Base-by-base conservation (phyloP, 2,329 filamentous ascomycete species). In the Epichloe amarillans region DNA sequence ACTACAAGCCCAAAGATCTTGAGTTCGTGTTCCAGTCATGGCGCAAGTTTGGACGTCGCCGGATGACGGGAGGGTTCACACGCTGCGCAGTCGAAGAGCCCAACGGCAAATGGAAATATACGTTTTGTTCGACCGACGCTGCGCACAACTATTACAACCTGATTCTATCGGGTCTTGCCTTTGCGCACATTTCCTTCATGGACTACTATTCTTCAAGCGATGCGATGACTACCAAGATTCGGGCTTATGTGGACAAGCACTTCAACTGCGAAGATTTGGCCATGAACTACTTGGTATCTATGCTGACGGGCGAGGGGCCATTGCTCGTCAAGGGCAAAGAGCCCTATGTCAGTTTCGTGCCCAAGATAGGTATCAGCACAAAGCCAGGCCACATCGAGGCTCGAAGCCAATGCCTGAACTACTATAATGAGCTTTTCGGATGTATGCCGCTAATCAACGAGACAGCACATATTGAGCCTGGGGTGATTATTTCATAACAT, bases 191-290 rank as follows among this genome's bases (percentile, higher is more conserved):
- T 19, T 61, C 64, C 3, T 64, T 69, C 41, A 57, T 70, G 46
- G 67, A 69, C 48, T 67, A 63, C 50, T 69, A 69, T 57, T 67
- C 60, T 1, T 65, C 66, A 3, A 59, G 62, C n/a, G 62, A 65
- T n/a, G 58, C 57, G 1, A 49, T 57, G 40, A 59, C 63, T 53
- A 58, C 54, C 4, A 58, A 58, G 47, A 60, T 70, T 21, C 64
- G 68, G 3, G 55, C 62, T 1, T 66, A 68, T 50, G 66, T 70
- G 14, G 67, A 69, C 23, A 53, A 64, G 17, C 57, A 63, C 42
- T 64, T 66, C 58, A 69, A 70, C 56, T 70, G 68, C 60, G 68
- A 70, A 53, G 67, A 70, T 47, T 62, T 70, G 52, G 68, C 64
- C 19, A 52, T 70, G 48, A 70, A 70, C 56, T 69, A 62, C 38